These are phyloP conservation scores for Cladobotryum mycophilum DNA, from an alignment of 2,329 filamentous ascomycete species.

Conservation along the genomic window DNA sequence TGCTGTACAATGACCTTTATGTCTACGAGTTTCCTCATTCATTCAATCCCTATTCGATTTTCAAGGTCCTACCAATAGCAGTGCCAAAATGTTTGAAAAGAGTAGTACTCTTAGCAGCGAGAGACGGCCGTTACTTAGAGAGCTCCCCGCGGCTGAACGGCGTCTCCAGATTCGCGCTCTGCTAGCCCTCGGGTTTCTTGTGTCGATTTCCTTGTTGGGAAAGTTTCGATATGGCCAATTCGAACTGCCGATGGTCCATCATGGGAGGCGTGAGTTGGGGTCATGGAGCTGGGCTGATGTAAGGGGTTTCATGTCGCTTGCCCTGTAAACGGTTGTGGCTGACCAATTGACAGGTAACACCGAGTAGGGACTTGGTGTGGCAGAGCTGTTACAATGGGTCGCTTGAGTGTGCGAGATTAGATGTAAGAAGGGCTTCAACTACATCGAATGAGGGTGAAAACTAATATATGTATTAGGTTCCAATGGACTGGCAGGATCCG, in stretches of 20 bases:
- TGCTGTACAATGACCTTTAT: no score
- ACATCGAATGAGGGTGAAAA: neutral
- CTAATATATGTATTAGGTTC: slow-evolving; percentile 21
- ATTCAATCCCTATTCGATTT: no score
- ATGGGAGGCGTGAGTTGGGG: slow-evolving; percentile 1
- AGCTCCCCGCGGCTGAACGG: neutral
- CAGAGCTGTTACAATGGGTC: slow-evolving; percentile 24
- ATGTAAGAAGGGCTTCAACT: slow-evolving; percentile 15
- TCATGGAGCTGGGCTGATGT: slow-evolving; percentile 24
- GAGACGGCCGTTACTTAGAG: neutral
- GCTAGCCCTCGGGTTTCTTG: slow-evolving; percentile 16
- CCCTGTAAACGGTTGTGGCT: neutral
- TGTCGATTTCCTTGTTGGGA: slow-evolving; percentile 11
- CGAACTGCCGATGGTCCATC: neutral
- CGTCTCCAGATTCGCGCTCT: slow-evolving; percentile 4
- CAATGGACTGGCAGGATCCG: slow-evolving; percentile 30
- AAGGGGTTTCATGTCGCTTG: slow-evolving; percentile 19
- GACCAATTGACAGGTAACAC: slow-evolving; percentile 24
- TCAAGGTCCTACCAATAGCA: no score
- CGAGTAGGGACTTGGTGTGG: slow-evolving; percentile 24
- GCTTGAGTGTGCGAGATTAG: slow-evolving; percentile 29
- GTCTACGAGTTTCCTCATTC: no score
- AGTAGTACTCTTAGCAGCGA: neutral
- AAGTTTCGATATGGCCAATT: neutral
- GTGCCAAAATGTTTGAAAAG: neutral